Percentiles rank a stretch among this genome's conserved stretches.
Conservation (phyloP, 495 filamentous ascomycete species). For the Evansstolkia leycettana region DNA sequence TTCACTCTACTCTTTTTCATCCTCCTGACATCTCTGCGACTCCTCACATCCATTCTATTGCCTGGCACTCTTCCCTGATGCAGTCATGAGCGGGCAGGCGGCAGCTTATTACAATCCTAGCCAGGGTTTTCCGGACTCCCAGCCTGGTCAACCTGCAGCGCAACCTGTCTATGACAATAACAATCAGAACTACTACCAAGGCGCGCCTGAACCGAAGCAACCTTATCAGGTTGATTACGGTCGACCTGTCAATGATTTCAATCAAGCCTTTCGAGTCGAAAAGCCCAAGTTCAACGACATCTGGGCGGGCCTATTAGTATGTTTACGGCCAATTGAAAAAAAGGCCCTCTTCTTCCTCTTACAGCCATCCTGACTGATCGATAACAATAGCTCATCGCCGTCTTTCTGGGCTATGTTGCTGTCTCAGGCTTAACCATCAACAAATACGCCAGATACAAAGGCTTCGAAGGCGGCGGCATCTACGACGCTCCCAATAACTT, state of each 20-base stretch:
- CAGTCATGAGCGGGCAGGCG: constrained; percentile 32
- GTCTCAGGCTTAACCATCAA: constrained; percentile 67
- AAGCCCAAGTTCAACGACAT: constrained; percentile 80
- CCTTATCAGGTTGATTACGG: constrained; percentile 17
- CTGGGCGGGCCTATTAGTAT: constrained; percentile 70
- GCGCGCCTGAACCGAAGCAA: constrained; percentile 16
- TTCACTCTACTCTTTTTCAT: too few species aligned
- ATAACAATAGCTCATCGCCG: constrained; percentile 51
- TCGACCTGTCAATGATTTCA: constrained; percentile 37
- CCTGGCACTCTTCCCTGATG: too few species aligned
- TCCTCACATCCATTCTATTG: too few species aligned
- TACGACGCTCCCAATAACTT: constrained; percentile 50
- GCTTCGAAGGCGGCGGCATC: constrained; percentile 62
- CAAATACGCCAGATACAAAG: constrained; percentile 56
- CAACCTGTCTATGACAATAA: constrained; percentile 7
- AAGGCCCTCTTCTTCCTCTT: too few species aligned
- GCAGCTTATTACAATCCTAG: constrained; percentile 27
- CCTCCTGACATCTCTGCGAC: too few species aligned
- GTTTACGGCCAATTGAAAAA: too few species aligned
- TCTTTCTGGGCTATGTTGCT: constrained; percentile 63
- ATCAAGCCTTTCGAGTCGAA: constrained; percentile 68
- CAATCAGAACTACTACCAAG: constrained; percentile 9
- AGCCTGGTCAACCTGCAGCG: constrained; percentile 6
- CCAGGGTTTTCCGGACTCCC: constrained; percentile 15
- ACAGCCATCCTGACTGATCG: constrained; percentile 2